These are phyloP conservation scores for Phytophthora litchii DNA, from an alignment of 352 stramenopile genomes.

Conservation along the genomic window DNA sequence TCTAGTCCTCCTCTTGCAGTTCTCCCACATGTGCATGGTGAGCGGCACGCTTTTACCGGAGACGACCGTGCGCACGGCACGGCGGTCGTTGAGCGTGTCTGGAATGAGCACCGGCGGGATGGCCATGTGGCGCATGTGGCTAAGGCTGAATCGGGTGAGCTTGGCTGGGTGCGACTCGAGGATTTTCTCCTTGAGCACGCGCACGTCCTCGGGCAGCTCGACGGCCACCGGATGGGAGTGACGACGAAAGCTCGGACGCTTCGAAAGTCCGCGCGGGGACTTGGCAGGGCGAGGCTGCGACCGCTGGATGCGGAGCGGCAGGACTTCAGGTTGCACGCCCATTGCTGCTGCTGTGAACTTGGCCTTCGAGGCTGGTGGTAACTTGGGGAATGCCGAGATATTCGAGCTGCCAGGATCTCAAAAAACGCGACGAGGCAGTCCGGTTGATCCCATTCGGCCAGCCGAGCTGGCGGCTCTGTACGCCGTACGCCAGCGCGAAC, in stretches of 20 bases:
- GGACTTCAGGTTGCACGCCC: conserved; percentile 31
- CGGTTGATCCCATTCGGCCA: conserved; percentile 20
- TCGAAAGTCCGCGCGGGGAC: conserved; percentile 30
- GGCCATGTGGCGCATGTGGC: conserved; percentile 51
- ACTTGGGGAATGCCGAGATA: conserved; percentile 32
- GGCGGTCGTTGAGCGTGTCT: conserved; percentile 38
- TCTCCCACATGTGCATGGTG: conserved; percentile 54
- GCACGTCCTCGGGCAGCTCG: conserved; percentile 45
- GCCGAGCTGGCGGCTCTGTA: conserved; percentile 16
- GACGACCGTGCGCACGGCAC: conserved; percentile 43
- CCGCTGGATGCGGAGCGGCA: conserved; percentile 28
- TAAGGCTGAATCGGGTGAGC: conserved; percentile 55
- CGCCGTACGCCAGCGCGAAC: conserved; percentile 11
- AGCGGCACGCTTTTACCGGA: conserved; percentile 53
- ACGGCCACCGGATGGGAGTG: conserved; percentile 17
- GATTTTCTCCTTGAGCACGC: conserved; percentile 56
- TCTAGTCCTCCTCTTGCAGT: conserved; percentile 45
- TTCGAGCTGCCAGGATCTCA: conserved; percentile 5
- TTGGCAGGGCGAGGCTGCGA: conserved; percentile 27
- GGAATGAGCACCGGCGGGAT: conserved; percentile 60
- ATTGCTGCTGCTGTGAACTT: conserved; percentile 24
- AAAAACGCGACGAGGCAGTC: conserved; percentile 46
- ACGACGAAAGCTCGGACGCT: conserved; percentile 33
- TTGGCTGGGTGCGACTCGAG: conserved; percentile 49
- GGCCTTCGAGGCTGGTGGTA: conserved; percentile 1